Evolutionary conservation across 345 rosid genomes (phyloP).

Genomic region (Pistacia vera): DNA sequence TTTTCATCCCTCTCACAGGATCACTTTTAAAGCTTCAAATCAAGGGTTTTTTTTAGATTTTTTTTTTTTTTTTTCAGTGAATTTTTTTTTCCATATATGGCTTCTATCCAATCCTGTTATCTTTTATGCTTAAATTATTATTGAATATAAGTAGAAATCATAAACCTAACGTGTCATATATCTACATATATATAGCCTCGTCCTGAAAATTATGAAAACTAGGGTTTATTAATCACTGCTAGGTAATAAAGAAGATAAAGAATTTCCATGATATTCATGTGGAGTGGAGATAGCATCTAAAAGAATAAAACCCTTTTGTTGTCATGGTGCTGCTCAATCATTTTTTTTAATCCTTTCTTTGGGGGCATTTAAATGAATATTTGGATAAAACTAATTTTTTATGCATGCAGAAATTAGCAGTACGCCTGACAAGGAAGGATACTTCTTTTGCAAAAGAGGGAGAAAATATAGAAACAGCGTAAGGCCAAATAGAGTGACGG

Average conservation of each 20-base stretch:
- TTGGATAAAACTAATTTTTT: not conserved
- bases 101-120: too few species aligned
- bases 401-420: constrained; percentile 38
- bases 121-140: too few species aligned
- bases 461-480: constrained; percentile 90
- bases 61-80: not conserved
- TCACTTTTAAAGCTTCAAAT: not conserved
- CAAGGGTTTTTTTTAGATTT: not conserved
- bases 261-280: too few species aligned
- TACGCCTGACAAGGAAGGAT: constrained; percentile 63
- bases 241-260: too few species aligned
- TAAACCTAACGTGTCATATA: too few species aligned
- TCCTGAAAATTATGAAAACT: too few species aligned
- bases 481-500: constrained; percentile 92
- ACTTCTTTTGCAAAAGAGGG: constrained; percentile 88
- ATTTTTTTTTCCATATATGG: too few species aligned
- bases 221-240: too few species aligned
- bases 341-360: not conserved
- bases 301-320: not conserved
- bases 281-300: too few species aligned
- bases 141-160: too few species aligned
- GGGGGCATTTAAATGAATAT: not conserved
- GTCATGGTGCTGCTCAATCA: not conserved
- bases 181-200: too few species aligned
- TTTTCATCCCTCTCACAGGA: not conserved